phyloP scores from a whole-genome alignment of 352 stramenopile genomes.

The Thraustochytrium sp. region DNA sequence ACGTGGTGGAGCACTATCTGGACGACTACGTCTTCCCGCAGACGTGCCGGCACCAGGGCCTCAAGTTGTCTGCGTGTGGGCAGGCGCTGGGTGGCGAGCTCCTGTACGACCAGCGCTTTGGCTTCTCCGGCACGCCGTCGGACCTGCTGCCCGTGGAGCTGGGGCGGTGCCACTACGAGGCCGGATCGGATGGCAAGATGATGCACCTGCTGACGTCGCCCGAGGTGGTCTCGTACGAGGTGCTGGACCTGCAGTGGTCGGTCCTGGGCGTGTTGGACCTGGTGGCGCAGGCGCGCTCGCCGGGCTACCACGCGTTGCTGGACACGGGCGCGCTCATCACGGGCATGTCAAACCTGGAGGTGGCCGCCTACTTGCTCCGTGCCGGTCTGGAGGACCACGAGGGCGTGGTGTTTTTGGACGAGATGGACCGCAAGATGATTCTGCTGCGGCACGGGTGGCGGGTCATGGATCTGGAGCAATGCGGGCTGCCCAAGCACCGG shows the following conservation, averaged over 20 bases:
- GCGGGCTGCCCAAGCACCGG: constrained; percentile 66
- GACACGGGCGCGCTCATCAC: constrained; percentile 83
- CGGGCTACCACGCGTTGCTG: constrained; percentile 60
- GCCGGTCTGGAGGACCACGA: constrained; percentile 64
- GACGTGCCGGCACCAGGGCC: constrained; percentile 95
- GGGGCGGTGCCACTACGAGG: constrained; percentile 95
- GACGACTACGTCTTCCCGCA: constrained; percentile 97
- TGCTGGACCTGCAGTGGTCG: constrained; percentile 29
- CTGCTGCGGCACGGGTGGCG: constrained; percentile 49
- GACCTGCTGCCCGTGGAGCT: constrained; percentile 98
- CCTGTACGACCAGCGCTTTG: constrained; percentile 93
- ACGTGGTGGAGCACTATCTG: constrained; percentile 96
- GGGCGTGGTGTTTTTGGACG: constrained; percentile 81
- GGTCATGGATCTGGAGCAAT: constrained; percentile 35
- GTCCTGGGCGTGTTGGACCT: constrained; percentile 60
- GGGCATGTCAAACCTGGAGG: constrained; percentile 76
- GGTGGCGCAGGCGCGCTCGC: constrained; percentile 52
- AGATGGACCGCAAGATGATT: constrained; percentile 68
- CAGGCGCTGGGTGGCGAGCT: constrained; percentile 97
- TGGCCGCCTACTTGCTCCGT: constrained; percentile 73
- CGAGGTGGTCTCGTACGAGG: constrained; percentile 2
- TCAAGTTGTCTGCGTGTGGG: constrained; percentile 97
- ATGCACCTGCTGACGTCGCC: constrained; percentile 91
- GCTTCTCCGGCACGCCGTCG: constrained; percentile 97
- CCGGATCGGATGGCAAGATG: constrained; percentile 95